Conservation (phyloP, 495 filamentous ascomycete genomes). For the Darksidea phi region DNA sequence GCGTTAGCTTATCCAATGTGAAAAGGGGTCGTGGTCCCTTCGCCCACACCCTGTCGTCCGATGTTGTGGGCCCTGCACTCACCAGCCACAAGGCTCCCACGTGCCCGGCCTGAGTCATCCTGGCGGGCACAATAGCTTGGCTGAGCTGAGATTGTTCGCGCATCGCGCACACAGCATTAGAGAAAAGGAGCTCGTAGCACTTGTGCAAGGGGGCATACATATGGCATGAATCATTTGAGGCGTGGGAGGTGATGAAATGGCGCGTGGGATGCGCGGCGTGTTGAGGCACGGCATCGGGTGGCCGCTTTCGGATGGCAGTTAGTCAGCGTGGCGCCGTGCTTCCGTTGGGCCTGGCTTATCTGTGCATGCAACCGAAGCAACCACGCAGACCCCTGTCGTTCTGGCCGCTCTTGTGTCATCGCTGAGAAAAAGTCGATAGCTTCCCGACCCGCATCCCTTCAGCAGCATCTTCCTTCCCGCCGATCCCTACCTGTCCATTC, state of each 20-base stretch:
- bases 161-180: too few relatives aligned
- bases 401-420: neutral
- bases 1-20: too few relatives aligned
- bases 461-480: neutral
- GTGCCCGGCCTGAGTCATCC: too few relatives aligned
- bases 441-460: neutral
- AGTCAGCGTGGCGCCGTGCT: neutral
- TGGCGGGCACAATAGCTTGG: too few relatives aligned
- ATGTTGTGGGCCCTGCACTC: too few relatives aligned
- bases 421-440: conserved; percentile 1
- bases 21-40: too few relatives aligned
- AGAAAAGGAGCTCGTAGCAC: too few relatives aligned
- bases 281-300: neutral
- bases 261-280: neutral
- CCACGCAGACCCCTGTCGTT: neutral
- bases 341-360: neutral
- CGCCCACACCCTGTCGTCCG: too few relatives aligned
- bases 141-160: too few relatives aligned
- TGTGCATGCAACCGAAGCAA: neutral
- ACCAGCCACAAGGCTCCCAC: too few relatives aligned
- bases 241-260: neutral
- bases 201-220: neutral
- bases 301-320: neutral
- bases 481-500: neutral
- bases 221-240: neutral